A percentile compares a stretch with the other conserved stretches of the same genome.
These are phyloP conservation scores for Sporothrix mexicana DNA, from an alignment of 2,329 filamentous ascomycete species.

Conservation along the genomic window DNA sequence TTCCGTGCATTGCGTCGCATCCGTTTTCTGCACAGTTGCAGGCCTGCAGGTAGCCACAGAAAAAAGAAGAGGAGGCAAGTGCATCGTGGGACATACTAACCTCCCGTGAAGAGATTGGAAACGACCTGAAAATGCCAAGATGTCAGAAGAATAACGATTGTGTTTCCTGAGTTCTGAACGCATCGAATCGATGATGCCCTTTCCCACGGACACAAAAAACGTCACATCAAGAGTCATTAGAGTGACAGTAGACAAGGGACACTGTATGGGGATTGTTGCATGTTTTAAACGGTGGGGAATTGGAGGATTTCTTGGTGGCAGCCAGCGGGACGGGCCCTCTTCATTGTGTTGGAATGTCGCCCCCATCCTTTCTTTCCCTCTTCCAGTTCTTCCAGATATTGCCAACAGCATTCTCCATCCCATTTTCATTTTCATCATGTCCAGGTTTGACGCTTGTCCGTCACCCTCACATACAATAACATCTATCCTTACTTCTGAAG, in stretches of 20 bases:
- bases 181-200: not conserved
- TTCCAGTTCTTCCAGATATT: no score
- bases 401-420: no score
- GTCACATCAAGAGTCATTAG: not conserved
- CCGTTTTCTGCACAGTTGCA: constrained; percentile 1
- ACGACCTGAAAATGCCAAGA: not conserved
- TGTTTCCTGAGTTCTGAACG: not conserved
- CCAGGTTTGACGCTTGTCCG: no score
- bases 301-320: not conserved
- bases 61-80: not conserved
- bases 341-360: not conserved
- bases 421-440: no score
- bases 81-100: not conserved
- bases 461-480: no score
- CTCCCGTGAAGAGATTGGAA: not conserved
- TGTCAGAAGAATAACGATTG: not conserved
- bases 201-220: not conserved
- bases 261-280: not conserved
- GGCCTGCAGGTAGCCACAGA: not conserved
- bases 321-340: not conserved
- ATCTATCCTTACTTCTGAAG: no score
- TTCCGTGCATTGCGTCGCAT: constrained; percentile 5
- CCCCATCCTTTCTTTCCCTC: not conserved
- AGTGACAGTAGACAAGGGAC: not conserved
- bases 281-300: not conserved